Conservation (phyloP, 768 basidiomycete species). For the Cystofilobasidium macerans region DNA sequence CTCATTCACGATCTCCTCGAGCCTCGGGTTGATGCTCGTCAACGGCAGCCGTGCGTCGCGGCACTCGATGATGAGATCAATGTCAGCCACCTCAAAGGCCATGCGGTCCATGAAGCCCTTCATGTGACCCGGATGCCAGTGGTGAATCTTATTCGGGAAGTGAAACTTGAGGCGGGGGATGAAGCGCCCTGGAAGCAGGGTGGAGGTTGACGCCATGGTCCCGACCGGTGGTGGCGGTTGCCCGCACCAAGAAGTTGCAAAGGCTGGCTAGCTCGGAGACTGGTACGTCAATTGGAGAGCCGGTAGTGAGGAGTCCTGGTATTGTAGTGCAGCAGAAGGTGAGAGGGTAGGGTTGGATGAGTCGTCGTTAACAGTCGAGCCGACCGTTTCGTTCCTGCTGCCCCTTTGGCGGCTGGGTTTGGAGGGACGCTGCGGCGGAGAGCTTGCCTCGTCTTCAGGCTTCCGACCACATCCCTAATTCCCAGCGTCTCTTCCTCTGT, state of each 20-base stretch:
- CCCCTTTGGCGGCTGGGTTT: background rate
- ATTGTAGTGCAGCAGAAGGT: too few relatives aligned
- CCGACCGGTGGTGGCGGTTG: background rate
- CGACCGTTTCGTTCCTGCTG: too few relatives aligned
- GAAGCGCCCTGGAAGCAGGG: slow-evolving; percentile 12
- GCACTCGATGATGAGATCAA: slow-evolving; percentile 74
- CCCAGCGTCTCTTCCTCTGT: background rate
- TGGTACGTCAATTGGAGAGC: too few relatives aligned
- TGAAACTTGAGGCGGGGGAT: slow-evolving; percentile 17
- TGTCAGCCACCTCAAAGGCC: slow-evolving; percentile 59
- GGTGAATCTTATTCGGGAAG: slow-evolving; percentile 12
- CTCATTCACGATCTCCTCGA: slow-evolving; percentile 51
- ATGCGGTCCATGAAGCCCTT: slow-evolving; percentile 68
- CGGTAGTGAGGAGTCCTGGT: too few relatives aligned
- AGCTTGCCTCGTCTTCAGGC: background rate
- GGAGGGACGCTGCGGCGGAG: background rate
- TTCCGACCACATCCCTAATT: too few relatives aligned
- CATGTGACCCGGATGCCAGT: slow-evolving; percentile 64
- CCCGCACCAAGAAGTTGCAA: too few relatives aligned
- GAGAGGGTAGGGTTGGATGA: too few relatives aligned
- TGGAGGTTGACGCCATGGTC: background rate
- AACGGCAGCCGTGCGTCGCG: slow-evolving; percentile 85
- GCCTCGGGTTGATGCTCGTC: slow-evolving; percentile 79
- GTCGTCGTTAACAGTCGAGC: background rate
- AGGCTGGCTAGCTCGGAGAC: too few relatives aligned